phyloP scores from a whole-genome alignment of 352 stramenopile species.

The Stramenopiles sp. region DNA sequence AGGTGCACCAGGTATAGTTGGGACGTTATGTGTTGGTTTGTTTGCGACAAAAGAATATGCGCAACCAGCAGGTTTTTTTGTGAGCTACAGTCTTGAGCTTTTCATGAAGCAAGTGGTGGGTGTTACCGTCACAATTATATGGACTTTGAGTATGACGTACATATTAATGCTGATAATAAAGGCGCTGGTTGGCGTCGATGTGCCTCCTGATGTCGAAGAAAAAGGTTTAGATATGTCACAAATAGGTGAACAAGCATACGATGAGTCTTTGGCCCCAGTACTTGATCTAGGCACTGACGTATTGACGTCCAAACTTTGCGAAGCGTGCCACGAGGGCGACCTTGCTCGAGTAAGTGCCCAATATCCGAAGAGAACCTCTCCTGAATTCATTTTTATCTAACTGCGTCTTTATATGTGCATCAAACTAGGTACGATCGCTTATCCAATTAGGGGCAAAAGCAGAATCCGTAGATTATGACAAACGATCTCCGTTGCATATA shows the following conservation, averaged over 20 bases:
- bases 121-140: slow-evolving; percentile 36
- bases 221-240: slow-evolving; percentile 50
- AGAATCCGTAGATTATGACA: background rate
- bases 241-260: background rate
- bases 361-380: no score
- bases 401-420: no score
- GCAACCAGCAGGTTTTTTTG: slow-evolving; percentile 33
- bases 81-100: slow-evolving; percentile 38
- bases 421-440: background rate
- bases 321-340: background rate
- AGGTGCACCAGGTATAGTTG: slow-evolving; percentile 38
- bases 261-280: background rate
- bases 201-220: slow-evolving; percentile 49
- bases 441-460: background rate
- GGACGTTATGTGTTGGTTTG: slow-evolving; percentile 40
- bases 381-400: no score
- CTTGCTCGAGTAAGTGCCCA: no score
- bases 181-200: slow-evolving; percentile 41
- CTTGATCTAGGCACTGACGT: background rate
- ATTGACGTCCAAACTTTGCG: background rate
- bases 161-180: slow-evolving; percentile 46
- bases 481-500: slow-evolving; percentile 28
- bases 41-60: slow-evolving; percentile 36
- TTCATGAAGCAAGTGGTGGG: slow-evolving; percentile 38
- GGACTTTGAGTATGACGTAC: slow-evolving; percentile 42